A percentile compares a stretch with the other conserved stretches of the same genome.
Evolutionary conservation across 164 flowering plant genomes (phyloP).

Genomic region (Magnolia sinica): DNA sequence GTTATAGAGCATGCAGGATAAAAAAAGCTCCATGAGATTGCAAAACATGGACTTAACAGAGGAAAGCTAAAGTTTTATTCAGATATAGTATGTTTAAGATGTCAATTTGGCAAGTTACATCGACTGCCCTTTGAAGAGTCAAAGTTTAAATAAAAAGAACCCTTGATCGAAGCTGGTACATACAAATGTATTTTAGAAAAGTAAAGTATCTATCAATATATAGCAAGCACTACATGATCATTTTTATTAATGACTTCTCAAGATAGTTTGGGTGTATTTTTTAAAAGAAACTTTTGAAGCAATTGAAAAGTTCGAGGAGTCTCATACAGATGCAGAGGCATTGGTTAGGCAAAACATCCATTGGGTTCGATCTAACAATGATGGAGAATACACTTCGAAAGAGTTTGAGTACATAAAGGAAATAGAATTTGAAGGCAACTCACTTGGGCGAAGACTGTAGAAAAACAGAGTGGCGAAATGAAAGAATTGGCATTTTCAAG

Average conservation of each 20-base stretch:
- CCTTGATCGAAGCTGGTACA: not conserved
- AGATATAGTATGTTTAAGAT: not conserved
- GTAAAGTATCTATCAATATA: not conserved
- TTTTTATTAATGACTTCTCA: not conserved
- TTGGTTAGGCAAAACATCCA: not conserved
- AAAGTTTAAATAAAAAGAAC: not conserved
- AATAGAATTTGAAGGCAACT: not conserved
- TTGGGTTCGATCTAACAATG: not conserved
- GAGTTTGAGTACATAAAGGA: not conserved
- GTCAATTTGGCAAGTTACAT: not conserved
- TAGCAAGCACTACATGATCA: not conserved
- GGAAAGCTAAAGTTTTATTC: not conserved
- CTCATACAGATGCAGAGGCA: no score
- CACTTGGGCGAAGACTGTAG: not conserved
- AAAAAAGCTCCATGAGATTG: not conserved
- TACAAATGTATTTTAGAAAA: not conserved
- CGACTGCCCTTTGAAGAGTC: not conserved
- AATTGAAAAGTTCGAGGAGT: no score
- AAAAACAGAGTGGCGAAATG: not conserved
- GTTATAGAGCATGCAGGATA: not conserved
- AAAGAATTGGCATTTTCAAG: no score
- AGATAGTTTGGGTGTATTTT: no score
- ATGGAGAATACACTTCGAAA: not conserved
- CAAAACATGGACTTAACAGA: not conserved
- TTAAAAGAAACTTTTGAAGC: no score